Percentiles rank a stretch among this genome's conserved stretches.
These are phyloP conservation scores for Athelia psychrophila DNA, from an alignment of 1,284 basidiomycete genomes.

Conservation along the genomic window DNA sequence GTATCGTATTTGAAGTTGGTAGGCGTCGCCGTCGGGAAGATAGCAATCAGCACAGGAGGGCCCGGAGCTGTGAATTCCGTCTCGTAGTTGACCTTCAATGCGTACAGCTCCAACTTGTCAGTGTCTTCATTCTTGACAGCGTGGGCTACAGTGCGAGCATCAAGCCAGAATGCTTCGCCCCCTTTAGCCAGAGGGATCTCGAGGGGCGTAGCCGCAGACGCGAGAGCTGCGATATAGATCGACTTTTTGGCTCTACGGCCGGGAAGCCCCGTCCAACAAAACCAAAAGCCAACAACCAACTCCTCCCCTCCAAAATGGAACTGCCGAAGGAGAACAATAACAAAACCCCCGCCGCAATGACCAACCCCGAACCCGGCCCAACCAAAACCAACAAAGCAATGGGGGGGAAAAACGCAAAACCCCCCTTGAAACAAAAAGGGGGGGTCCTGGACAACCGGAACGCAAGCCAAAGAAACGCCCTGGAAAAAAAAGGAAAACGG, in stretches of 20 bases:
- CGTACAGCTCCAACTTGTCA: slow-evolving; percentile 53
- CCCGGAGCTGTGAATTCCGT: slow-evolving; percentile 18
- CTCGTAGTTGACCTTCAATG: slow-evolving; percentile 47
- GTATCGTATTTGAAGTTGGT: slow-evolving; percentile 67
- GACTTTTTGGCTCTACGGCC: slow-evolving; percentile 62
- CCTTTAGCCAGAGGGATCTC: slow-evolving; percentile 56
- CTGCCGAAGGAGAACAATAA: slow-evolving; percentile 64
- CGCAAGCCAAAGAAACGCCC: too few species aligned
- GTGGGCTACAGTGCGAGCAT: slow-evolving; percentile 63
- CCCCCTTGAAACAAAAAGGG: slow-evolving; percentile 54
- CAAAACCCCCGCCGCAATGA: slow-evolving; percentile 65
- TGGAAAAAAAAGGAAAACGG: slow-evolving; percentile 30
- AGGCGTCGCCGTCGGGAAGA: slow-evolving; percentile 63
- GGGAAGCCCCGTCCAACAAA: not conserved
- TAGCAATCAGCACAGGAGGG: slow-evolving; percentile 44
- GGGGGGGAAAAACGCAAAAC: slow-evolving; percentile 61
- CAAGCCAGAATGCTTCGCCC: slow-evolving; percentile 77
- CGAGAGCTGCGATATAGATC: slow-evolving; percentile 60
- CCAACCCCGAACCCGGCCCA: slow-evolving; percentile 63
- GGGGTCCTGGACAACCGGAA: slow-evolving; percentile 19
- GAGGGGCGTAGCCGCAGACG: slow-evolving; percentile 43
- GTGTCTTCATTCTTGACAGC: slow-evolving; percentile 52
- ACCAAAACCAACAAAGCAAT: slow-evolving; percentile 72
- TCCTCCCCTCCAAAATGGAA: slow-evolving; percentile 69
- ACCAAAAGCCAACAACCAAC: slow-evolving; percentile 43